A percentile compares a stretch with the other conserved stretches of the same genome.
Evolutionary conservation across 208 protist genomes (phyloP).

Genomic region (Leishmania mexicana): DNA sequence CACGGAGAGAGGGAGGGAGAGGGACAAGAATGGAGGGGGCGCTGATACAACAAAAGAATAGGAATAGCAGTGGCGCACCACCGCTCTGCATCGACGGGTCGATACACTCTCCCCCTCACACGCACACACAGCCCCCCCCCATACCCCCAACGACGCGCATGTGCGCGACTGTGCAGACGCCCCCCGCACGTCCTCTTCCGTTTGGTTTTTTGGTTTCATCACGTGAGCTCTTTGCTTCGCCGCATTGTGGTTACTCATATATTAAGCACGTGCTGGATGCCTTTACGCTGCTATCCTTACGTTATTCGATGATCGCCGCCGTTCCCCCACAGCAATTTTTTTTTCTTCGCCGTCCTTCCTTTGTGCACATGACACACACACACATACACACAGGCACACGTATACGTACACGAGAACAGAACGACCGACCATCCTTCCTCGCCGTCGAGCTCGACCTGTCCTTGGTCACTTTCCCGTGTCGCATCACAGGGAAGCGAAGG

Average conservation of each 20-base stretch:
- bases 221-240: background rate
- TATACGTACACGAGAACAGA: background rate
- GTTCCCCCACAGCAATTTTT: no score
- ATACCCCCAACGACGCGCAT: background rate
- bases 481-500: background rate
- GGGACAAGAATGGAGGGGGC: background rate
- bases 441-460: background rate
- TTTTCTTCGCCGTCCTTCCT: background rate
- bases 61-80: background rate
- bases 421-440: background rate
- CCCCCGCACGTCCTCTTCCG: background rate
- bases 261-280: background rate
- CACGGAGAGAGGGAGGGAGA: constrained; percentile 6
- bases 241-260: no score
- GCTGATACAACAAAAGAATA: background rate
- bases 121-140: background rate
- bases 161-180: background rate
- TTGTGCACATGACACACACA: background rate
- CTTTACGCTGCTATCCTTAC: background rate
- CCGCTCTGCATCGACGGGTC: background rate
- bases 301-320: background rate
- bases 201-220: background rate
- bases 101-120: background rate
- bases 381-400: background rate
- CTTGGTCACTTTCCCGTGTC: background rate